Conservation (phyloP, 257 asterid genomes). For the Solanum chiquidenum region DNA sequence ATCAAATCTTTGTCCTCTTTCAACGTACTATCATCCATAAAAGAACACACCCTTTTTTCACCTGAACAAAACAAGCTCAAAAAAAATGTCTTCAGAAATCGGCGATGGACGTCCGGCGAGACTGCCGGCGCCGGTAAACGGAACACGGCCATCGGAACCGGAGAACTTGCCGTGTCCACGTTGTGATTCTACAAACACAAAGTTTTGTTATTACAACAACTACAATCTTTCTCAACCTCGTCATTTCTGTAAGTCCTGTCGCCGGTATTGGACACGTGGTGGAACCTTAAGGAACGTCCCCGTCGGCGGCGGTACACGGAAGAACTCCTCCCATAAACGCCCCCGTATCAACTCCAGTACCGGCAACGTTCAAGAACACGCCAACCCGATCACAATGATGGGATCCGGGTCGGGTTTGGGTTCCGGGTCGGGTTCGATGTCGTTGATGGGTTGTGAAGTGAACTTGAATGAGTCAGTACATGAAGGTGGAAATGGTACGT, state of each 20-base stretch:
- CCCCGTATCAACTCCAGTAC: slow-evolving; percentile 9
- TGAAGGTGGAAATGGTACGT: slow-evolving; percentile 3
- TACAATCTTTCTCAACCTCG: slow-evolving; percentile 58
- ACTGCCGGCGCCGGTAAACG: neutral
- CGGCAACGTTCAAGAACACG: neutral
- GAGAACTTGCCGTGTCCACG: slow-evolving; percentile 47
- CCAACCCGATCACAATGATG: neutral
- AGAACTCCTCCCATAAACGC: slow-evolving; percentile 29
- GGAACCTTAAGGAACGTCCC: slow-evolving; percentile 48
- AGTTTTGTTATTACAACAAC: slow-evolving; percentile 62
- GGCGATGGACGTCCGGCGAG: slow-evolving; percentile 19
- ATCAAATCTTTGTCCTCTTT: neutral
- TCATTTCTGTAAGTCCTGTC: slow-evolving; percentile 51
- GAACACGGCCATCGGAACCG: slow-evolving; percentile 18
- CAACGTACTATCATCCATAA: neutral
- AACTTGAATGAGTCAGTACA: slow-evolving; percentile 33
- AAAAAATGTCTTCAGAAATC: slow-evolving; percentile 19
- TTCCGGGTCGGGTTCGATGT: neutral
- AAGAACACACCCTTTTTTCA: neutral
- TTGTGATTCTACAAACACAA: slow-evolving; percentile 44
- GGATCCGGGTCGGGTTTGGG: slow-evolving; percentile 8
- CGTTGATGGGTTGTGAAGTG: slow-evolving; percentile 17
- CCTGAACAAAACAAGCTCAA: neutral
- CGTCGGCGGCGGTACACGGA: slow-evolving; percentile 52
- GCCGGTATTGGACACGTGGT: slow-evolving; percentile 59